These are phyloP conservation scores for Pseudogymnoascus sp. DNA, from an alignment of 2,329 filamentous ascomycete genomes.

Conservation along the genomic window DNA sequence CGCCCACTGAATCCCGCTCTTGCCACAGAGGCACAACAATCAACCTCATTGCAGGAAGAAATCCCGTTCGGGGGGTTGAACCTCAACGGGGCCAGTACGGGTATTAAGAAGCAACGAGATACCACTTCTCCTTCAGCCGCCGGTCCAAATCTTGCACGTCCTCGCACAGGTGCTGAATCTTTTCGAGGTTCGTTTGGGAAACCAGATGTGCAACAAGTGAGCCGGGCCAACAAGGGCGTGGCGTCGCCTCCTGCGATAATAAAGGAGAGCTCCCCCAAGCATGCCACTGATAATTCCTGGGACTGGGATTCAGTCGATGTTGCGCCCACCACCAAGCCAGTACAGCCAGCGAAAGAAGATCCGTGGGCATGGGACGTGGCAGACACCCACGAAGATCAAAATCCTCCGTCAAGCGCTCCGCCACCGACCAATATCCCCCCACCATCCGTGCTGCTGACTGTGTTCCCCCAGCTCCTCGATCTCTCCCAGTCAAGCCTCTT, in stretches of 20 bases:
- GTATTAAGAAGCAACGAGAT: constrained; percentile 27
- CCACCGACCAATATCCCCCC: constrained; percentile 85
- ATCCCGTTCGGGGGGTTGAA: constrained; percentile 45
- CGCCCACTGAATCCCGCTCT: not conserved
- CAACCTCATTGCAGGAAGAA: constrained; percentile 44
- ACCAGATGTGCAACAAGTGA: constrained; percentile 11
- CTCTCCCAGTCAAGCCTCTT: constrained; percentile 57
- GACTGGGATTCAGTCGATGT: not conserved
- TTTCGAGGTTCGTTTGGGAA: not conserved
- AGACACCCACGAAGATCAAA: constrained; percentile 16
- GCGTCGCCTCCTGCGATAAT: not conserved
- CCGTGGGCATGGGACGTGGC: constrained; percentile 27
- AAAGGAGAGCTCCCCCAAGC: not conserved
- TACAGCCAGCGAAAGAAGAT: constrained; percentile 16
- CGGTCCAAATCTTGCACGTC: constrained; percentile 23
- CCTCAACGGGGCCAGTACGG: constrained; percentile 34
- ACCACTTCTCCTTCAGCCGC: constrained; percentile 24
- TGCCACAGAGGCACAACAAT: constrained; percentile 31
- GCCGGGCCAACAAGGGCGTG: constrained; percentile 12
- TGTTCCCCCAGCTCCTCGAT: constrained; percentile 65
- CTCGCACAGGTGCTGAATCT: not conserved
- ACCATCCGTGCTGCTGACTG: constrained; percentile 69
- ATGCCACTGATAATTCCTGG: not conserved
- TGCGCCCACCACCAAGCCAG: not conserved
- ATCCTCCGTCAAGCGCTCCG: constrained; percentile 17